Base-by-base conservation (phyloP, 2,329 filamentous ascomycete genomes). In the Stagonosporopsis chrysanthemi region DNA sequence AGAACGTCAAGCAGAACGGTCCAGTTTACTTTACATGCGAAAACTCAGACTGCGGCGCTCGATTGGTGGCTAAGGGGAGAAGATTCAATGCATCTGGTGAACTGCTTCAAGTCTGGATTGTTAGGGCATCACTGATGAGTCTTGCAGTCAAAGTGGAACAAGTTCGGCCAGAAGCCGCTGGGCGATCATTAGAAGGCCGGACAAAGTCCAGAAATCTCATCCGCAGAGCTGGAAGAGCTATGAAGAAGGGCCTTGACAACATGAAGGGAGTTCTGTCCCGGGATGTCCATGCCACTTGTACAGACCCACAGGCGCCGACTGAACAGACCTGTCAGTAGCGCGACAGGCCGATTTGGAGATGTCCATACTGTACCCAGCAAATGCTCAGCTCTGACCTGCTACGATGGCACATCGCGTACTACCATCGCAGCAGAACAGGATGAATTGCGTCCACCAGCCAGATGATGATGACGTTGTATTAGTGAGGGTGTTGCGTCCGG, bases 1-100 rank as follows among this genome's bases (percentile, higher is more conserved):
- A 22, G 14, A 41, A 53, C 5, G 36, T 53, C 9, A 26, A 17
- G 15, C 42, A 43, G 19, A 46, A 29, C 4, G 36, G 42, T 31
- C 50, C 36, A 1, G 35, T 42, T 11, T 53, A 33, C 8, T 28
- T 53, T 28, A 22, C 31, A 11, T 53, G 50, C 36, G 36, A 35
- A 11, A 14, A 2, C 7, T 6, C 11, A 6, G 2, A 6, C 15
- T 53, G 43, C 28, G 43, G 50, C 19, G 23, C 15, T 2, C 5
- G 1, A 6, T 11, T 54, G 23, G 43, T 54, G 17, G 38, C 29
- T 4, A 47, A 15, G 11, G 33, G 11, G 31, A 22, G 28, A n/a
- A 36, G 17, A 17, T n/a, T 43, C 22, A 6, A 22, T 22, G 8
- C 17, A 11, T 39, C 36, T 39, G 36, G 36, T 39, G 3, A 39